phyloP scores from a whole-genome alignment of 306 rosid genomes.

The Luffa aegyptiaca region DNA sequence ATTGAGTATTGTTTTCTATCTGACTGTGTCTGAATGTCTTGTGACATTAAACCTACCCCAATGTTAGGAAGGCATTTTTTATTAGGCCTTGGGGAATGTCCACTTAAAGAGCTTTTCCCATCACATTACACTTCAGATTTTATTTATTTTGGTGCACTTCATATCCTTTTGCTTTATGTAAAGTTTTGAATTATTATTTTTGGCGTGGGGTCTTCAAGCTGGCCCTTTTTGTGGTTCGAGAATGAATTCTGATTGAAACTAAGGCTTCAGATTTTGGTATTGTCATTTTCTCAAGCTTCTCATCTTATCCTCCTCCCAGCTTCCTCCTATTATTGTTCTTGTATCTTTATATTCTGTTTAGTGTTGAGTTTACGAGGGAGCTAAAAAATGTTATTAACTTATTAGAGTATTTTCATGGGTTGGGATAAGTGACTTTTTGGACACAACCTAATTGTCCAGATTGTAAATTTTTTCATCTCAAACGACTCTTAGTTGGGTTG shows the following conservation, averaged over 20 bases:
- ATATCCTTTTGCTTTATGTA: not conserved
- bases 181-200: not conserved
- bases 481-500: not conserved
- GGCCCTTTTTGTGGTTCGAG: not conserved
- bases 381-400: not conserved
- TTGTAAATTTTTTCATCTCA: not conserved
- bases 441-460: too few species aligned
- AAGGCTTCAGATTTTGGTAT: not conserved
- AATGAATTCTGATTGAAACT: not conserved
- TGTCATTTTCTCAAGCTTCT: not conserved
- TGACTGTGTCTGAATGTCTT: not conserved
- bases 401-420: not conserved
- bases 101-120: not conserved
- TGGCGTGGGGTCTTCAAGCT: not conserved
- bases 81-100: not conserved
- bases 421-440: not conserved
- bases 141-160: not conserved
- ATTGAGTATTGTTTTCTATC: not conserved
- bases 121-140: not conserved
- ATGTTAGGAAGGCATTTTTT: not conserved
- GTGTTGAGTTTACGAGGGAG: not conserved
- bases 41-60: not conserved
- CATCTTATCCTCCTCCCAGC: not conserved
- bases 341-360: not conserved
- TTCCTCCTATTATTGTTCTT: not conserved